These are phyloP conservation scores for Agaricales sp. DNA, from an alignment of 1,284 basidiomycete species.

Conservation along the genomic window DNA sequence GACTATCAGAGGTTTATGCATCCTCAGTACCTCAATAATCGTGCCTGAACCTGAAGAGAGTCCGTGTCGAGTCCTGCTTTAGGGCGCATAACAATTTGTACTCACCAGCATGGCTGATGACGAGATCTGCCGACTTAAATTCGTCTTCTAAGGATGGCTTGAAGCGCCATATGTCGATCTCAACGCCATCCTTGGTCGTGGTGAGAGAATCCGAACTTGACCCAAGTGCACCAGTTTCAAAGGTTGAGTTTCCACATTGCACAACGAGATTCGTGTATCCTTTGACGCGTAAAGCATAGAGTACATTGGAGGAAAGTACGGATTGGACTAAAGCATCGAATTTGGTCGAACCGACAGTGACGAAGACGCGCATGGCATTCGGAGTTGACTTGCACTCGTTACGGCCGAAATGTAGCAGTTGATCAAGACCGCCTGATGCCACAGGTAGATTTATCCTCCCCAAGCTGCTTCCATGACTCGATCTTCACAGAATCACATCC, in stretches of 20 bases:
- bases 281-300: conserved; percentile 38
- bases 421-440: no score
- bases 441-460: not conserved
- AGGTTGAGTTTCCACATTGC: conserved; percentile 62
- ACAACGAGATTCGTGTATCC: conserved; percentile 55
- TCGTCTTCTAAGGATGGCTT: conserved; percentile 60
- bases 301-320: conserved; percentile 46
- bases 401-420: no score
- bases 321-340: conserved; percentile 69
- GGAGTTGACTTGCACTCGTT: not conserved
- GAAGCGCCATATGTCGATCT: conserved; percentile 62
- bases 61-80: conserved; percentile 3
- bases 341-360: conserved; percentile 87
- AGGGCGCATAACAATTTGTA: conserved; percentile 1
- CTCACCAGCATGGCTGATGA: conserved; percentile 91
- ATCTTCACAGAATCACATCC: not conserved
- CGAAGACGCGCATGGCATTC: conserved; percentile 50
- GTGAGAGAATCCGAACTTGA: conserved; percentile 18
- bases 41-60: conserved; percentile 78
- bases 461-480: conserved; percentile 5
- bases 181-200: conserved; percentile 32
- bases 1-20: conserved; percentile 69
- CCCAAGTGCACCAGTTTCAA: conserved; percentile 18
- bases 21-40: conserved; percentile 80
- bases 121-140: conserved; percentile 58